These are phyloP conservation scores for Tricholoma furcatifolium DNA, from an alignment of 768 basidiomycete species.

Conservation along the genomic window DNA sequence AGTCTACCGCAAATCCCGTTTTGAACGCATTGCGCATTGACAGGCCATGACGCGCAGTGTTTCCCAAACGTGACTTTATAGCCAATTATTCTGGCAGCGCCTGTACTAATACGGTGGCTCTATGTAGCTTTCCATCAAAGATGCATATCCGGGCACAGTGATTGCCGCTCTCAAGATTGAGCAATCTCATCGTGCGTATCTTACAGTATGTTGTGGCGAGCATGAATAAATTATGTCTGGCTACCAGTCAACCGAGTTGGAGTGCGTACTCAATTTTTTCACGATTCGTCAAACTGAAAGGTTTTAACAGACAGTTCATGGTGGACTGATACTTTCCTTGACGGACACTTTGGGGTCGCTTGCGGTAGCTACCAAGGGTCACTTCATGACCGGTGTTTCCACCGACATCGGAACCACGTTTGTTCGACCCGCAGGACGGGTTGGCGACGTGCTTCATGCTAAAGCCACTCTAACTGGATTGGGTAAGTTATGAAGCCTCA, in stretches of 20 bases:
- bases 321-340: constrained; percentile 77
- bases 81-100: not conserved
- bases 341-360: constrained; percentile 86
- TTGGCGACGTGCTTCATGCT: constrained; percentile 64
- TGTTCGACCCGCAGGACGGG: constrained; percentile 70
- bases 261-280: constrained; percentile 38
- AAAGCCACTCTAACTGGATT: constrained; percentile 69
- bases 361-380: constrained; percentile 78
- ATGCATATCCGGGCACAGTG: constrained; percentile 70
- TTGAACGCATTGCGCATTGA: constrained; percentile 6
- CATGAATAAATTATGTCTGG: not conserved
- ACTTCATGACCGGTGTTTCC: constrained; percentile 86
- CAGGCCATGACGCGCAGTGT: constrained; percentile 79
- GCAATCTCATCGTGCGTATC: constrained; percentile 63
- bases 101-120: not conserved
- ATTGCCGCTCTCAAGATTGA: constrained; percentile 72
- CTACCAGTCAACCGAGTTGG: constrained; percentile 76
- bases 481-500: constrained; percentile 38
- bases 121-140: constrained; percentile 57
- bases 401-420: constrained; percentile 82
- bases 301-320: constrained; percentile 51
- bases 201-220: not conserved
- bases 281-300: constrained; percentile 1
- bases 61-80: constrained; percentile 64
- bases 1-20: not conserved